Base-by-base conservation (phyloP, 768 basidiomycete species). In the Rhodotorula diobovata region DNA sequence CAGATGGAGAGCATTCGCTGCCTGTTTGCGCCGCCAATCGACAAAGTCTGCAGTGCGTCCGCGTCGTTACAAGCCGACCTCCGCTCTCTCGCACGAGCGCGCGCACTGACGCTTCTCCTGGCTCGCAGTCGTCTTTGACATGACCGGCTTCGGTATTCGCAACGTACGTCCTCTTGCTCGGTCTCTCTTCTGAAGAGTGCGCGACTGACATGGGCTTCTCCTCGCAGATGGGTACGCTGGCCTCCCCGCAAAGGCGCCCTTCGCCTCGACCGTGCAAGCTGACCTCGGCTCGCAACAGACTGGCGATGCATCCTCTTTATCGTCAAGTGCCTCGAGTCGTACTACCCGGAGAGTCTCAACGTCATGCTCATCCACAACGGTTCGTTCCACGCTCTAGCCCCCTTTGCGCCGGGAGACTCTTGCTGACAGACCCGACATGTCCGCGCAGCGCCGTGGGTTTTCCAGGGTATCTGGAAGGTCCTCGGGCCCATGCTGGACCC, bases 391-490 rank as follows among this genome's bases (percentile, higher is more conserved):
- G 28, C 14, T 10, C 10, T 41, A 23, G 21, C 16, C 12, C n/a
- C 5, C 34, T 25, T 37, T 6, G 11, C 8, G 0, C 6, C 21
- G 34, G 50, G 4, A 39, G 46, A 8, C 56, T 18, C 14, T 28
- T 2, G 7, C 50, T 62, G 30, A 37, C 23, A 1, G 16, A 2
- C 12, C n/a, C 15, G 14, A 2, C 41, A 2, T 43, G 14, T 6
- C 41, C 30, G 16, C 12, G 8, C 39, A 65, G 72, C 76, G 20
- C 76, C 72, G 4, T 68, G 68, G 63, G 70, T 76, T 14, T 76
- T 76, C 70, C 69, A 69, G 34, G 76, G 72, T 15, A 73, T 73
- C 46, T 76, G 76, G 76, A 76, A 76, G 67, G 55, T 76, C 15
- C 60, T 76, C 46, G 70, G 59, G 2, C 73, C 76, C 16, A 72